Evolutionary conservation across 2,329 filamentous ascomycete species (phyloP), one percentile per base, ranked within the genome.

Genomic region (Teratosphaeria destructans): DNA sequence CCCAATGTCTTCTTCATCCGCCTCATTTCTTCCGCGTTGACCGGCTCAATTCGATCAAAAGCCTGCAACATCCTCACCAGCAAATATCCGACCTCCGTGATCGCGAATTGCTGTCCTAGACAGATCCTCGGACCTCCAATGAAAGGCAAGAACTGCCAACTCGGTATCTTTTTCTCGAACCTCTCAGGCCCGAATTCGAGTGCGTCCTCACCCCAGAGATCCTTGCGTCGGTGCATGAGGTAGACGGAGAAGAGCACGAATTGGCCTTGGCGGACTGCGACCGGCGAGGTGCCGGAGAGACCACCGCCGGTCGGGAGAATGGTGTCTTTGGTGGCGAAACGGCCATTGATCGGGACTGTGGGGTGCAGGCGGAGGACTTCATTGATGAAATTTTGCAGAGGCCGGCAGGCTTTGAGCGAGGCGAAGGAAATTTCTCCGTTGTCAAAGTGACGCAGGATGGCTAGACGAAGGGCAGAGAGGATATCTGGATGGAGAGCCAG

Each of bases 321-420:
- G 3, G 89, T 92, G 74, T 90, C 84, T 60, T 79, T 81, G 27
- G 90, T 81, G 14, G 88, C 81, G 19, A 85, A 76, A 61, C 90
- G 85, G 52, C 89, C 80, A 73, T 93, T 70, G 76, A 88, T 90
- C 1, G 90, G 89, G 1, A 94, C 87, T 16, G 83, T 79, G 2
- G 89, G 87, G 73, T 91, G 92, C n/a, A 92, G 75, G 12, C 89
- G 85, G 61, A 92, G 81, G 0, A 65, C 66, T 52, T 68, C 91
- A 70, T 83, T 88, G 52, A 71, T 58, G 43, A 62, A 66, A 63
- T 68, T 62, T 55, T 71, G 68, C n/a, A 71, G 63, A 72, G 93
- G 95, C 2, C 87, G 85, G 70, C 94, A 81, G 60, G 78, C 78
- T 73, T 94, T 89, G 64, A 93, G 81, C 60, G 85, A 80, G 8